Conservation (phyloP, 1,284 basidiomycete species). For the Cryptococcus hybrid region DNA sequence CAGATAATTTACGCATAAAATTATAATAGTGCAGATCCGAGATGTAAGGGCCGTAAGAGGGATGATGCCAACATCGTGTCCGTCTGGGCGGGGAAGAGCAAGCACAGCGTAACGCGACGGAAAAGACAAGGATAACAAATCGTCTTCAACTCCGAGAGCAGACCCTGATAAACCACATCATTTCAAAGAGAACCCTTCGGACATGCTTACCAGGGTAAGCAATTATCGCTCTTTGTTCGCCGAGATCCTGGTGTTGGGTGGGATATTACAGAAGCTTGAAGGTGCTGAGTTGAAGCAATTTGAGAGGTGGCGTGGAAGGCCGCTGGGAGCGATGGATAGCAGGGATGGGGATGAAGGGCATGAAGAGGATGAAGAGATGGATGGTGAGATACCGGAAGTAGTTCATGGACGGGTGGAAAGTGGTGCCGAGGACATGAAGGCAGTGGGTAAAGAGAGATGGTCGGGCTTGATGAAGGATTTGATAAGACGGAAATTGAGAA, state of each 20-base stretch:
- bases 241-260: slow-evolving; percentile 44
- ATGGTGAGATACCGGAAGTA: slow-evolving; percentile 1
- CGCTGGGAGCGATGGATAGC: not conserved
- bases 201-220: slow-evolving; percentile 30
- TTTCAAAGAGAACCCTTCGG: slow-evolving; percentile 3
- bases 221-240: slow-evolving; percentile 48
- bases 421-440: slow-evolving; percentile 10
- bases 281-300: slow-evolving; percentile 44
- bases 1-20: too few species aligned
- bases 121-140: not conserved
- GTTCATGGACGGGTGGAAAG: not conserved
- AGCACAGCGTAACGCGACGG: too few species aligned
- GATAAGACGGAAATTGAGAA: not conserved
- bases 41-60: slow-evolving; percentile 29
- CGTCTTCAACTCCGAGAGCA: not conserved
- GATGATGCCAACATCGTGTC: slow-evolving; percentile 26
- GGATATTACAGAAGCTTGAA: slow-evolving; percentile 44
- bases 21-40: slow-evolving; percentile 35
- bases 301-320: slow-evolving; percentile 31
- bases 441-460: slow-evolving; percentile 19
- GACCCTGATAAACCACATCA: slow-evolving; percentile 1
- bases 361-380: slow-evolving; percentile 5
- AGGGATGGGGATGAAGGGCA: slow-evolving; percentile 10
- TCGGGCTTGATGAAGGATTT: slow-evolving; percentile 13
- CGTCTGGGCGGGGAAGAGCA: slow-evolving; percentile 23